phyloP scores from a whole-genome alignment of 345 rosid genomes.

The Raphanus raphanistrum region DNA sequence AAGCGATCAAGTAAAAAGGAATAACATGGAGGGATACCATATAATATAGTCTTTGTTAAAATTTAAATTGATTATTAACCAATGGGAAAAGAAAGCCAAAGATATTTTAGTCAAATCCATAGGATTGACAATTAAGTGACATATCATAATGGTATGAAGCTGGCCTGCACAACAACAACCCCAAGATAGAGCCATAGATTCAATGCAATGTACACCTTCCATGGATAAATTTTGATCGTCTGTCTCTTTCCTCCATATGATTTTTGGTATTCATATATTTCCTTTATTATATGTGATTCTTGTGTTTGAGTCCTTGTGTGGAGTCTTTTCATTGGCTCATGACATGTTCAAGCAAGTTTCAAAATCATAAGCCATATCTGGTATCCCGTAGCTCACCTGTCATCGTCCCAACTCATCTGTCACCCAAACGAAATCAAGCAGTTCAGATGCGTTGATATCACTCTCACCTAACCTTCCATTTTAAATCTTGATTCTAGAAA shows the following conservation, averaged over 20 bases:
- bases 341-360: constrained; percentile 33
- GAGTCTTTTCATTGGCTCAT: constrained; percentile 32
- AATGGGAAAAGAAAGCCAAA: neutral
- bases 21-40: neutral
- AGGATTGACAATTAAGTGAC: constrained; percentile 4
- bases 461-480: constrained; percentile 22
- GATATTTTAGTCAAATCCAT: constrained; percentile 5
- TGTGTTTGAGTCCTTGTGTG: constrained; percentile 12
- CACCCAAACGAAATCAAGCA: constrained; percentile 27
- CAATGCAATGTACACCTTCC: constrained; percentile 30
- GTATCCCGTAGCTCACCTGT: constrained; percentile 34
- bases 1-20: neutral
- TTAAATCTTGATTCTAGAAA: constrained; percentile 23
- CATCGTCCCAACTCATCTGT: constrained; percentile 28
- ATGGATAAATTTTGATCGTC: constrained; percentile 21
- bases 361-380: constrained; percentile 28
- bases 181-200: constrained; percentile 29
- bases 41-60: neutral
- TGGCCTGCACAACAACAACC: constrained; percentile 41
- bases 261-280: constrained; percentile 13
- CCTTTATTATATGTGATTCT: constrained; percentile 26
- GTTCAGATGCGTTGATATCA: constrained; percentile 27
- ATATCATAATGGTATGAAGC: constrained; percentile 31
- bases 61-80: neutral
- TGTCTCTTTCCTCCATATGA: constrained; percentile 35